Conservation (phyloP, 768 basidiomycete species). For the Pleurotus platypus region DNA sequence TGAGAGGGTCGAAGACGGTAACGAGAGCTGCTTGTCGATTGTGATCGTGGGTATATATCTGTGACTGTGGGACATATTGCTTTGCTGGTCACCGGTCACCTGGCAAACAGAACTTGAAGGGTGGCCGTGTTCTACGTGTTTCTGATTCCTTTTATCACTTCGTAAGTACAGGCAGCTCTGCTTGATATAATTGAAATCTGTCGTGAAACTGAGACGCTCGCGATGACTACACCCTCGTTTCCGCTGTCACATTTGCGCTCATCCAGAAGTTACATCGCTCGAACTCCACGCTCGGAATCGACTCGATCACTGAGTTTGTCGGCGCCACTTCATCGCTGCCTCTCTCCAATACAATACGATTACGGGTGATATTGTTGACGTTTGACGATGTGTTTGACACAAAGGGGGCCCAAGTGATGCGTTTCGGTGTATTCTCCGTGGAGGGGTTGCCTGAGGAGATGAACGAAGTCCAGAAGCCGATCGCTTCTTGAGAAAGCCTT, state of each 20-base stretch:
- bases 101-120: no score
- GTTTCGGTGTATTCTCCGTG: slow-evolving; percentile 14
- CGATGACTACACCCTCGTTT: no score
- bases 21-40: no score
- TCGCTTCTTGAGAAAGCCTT: slow-evolving; percentile 32
- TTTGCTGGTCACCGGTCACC: no score
- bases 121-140: no score
- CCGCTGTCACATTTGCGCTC: no score
- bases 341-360: slow-evolving; percentile 21
- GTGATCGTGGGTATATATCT: slow-evolving; percentile 18
- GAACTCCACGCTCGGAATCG: not conserved
- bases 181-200: no score
- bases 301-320: slow-evolving; percentile 25
- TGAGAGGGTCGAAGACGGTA: no score
- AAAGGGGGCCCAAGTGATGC: slow-evolving; percentile 24
- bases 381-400: not conserved
- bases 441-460: slow-evolving; percentile 26
- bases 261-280: no score
- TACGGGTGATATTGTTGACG: slow-evolving; percentile 6
- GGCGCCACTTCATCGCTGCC: slow-evolving; percentile 13
- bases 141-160: no score
- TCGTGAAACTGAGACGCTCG: no score
- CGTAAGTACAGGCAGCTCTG: no score
- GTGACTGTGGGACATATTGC: slow-evolving; percentile 16
- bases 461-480: slow-evolving; percentile 43